Base-by-base conservation (phyloP, 192 early-diverging fungal species). In the Podila horticola region DNA sequence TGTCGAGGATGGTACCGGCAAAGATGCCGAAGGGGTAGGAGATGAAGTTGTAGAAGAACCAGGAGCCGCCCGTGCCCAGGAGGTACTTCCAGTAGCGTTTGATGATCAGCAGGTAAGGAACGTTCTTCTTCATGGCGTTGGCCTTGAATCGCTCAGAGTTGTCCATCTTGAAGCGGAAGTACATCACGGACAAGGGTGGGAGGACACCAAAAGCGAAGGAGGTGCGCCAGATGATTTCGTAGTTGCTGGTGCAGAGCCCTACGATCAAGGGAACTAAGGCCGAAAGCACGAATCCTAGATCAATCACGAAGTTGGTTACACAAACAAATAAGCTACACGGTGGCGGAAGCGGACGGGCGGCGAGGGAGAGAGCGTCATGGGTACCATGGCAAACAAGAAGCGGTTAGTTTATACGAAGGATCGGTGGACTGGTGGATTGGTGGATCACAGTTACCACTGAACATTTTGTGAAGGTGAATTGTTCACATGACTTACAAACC, bases 121-220 rank as follows among this genome's bases (percentile, higher is more conserved):
- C 86, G 8, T 63, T 50, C 29, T 70, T 75, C 29, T 84, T 87
- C 66, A 86, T 82, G 33, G 81, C 62, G 26, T 88, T 65, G 22
- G 75, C 64, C 41, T 73, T 52, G 50, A 75, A 89, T 4, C 69
- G 72, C 29, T 86, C 70, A 5, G 87, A 85, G 51, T 89, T 85
- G 8, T 72, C 71, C 86, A 87, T 87, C 36, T 76, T 83, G 19
- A 89, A 66, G 15, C 88, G 88, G 86, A 89, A 88, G 22, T 77
- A 83, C 67, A 83, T 67, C 22, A 84, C 79, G 19, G 69, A 67
- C 48, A 84, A 29, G 12, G 84, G 84, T 28, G 82, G 66, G 2
- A 83, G 19, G 31, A 85, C 68, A 5, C 87, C 87, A 41, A 88
- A 71, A 66, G 86, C 87, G 55, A 88, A 76, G 19, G 87, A 84